phyloP scores from a whole-genome alignment of 2,329 filamentous ascomycete genomes.

The Fusarium bactridioides region DNA sequence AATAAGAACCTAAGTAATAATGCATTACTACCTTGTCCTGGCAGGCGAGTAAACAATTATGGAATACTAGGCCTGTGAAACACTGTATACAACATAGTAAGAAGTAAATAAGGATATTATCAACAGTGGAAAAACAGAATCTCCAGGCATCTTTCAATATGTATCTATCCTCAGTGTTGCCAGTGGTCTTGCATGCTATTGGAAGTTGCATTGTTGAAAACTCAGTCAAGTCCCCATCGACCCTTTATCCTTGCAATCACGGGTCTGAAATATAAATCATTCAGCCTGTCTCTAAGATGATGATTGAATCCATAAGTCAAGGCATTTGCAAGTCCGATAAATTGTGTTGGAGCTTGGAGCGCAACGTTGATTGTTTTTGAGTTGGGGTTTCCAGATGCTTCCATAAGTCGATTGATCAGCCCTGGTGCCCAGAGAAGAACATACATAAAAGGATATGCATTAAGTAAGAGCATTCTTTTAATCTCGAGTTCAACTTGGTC shows the following conservation, averaged over 20 bases:
- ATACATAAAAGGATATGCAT: constrained; percentile 31
- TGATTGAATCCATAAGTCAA: constrained; percentile 30
- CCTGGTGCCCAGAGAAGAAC: constrained; percentile 27
- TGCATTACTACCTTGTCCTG: no score
- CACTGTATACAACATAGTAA: no score
- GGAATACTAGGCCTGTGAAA: no score
- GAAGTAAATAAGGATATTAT: no score
- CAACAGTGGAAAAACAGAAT: no score
- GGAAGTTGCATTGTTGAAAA: no score
- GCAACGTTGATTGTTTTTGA: background rate
- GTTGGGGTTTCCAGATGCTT: constrained; percentile 12
- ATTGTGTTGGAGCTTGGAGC: constrained; percentile 24
- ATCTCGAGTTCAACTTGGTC: constrained; percentile 19
- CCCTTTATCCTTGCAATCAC: background rate
- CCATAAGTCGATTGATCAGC: constrained; percentile 23
- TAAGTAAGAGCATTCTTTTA: constrained; percentile 30
- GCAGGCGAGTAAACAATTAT: no score
- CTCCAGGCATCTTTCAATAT: no score
- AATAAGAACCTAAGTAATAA: no score
- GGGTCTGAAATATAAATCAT: constrained; percentile 4
- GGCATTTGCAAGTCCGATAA: constrained; percentile 20
- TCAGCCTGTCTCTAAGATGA: constrained; percentile 30
- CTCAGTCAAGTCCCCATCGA: background rate
- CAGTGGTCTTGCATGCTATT: no score
- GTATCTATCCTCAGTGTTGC: no score